These are phyloP conservation scores for Lagenaria siceraria DNA, from an alignment of 306 rosid species.

Conservation along the genomic window DNA sequence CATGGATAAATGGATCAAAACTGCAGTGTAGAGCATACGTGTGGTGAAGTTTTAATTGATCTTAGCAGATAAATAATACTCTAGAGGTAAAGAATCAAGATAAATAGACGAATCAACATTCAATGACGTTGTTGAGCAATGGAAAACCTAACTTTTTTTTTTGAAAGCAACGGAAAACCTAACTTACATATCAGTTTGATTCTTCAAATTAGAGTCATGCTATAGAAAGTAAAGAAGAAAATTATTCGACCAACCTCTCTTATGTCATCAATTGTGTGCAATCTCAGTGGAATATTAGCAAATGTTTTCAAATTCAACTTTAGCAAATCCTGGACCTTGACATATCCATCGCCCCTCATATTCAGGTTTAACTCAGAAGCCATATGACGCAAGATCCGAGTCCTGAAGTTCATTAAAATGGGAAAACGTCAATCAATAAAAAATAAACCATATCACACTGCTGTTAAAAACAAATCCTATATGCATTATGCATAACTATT, in stretches of 20 bases:
- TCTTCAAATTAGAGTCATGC: not conserved
- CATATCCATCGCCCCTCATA: slow-evolving; percentile 66
- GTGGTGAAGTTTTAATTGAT: not conserved
- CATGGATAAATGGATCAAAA: not conserved
- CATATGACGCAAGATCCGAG: slow-evolving; percentile 82
- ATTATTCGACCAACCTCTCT: slow-evolving; percentile 49
- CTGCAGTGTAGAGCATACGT: not conserved
- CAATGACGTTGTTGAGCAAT: not conserved
- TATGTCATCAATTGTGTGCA: slow-evolving; percentile 69
- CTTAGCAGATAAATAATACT: not conserved
- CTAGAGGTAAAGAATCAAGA: not conserved
- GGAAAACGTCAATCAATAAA: not conserved
- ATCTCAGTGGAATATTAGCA: slow-evolving; percentile 57
- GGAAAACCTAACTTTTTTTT: not conserved
- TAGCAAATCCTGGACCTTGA: slow-evolving; percentile 63
- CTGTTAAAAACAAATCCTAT: not conserved
- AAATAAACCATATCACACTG: not conserved
- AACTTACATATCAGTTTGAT: not conserved
- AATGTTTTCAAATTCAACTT: slow-evolving; percentile 65
- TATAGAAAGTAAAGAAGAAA: not conserved
- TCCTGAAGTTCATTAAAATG: slow-evolving; percentile 30
- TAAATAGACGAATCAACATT: not conserved
- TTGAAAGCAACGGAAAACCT: not conserved
- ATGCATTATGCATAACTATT: not conserved
- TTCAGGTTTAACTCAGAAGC: slow-evolving; percentile 68